phyloP scores from a whole-genome alignment of 2,329 filamentous ascomycete species.

The Sclerotiophoma versabilis region DNA sequence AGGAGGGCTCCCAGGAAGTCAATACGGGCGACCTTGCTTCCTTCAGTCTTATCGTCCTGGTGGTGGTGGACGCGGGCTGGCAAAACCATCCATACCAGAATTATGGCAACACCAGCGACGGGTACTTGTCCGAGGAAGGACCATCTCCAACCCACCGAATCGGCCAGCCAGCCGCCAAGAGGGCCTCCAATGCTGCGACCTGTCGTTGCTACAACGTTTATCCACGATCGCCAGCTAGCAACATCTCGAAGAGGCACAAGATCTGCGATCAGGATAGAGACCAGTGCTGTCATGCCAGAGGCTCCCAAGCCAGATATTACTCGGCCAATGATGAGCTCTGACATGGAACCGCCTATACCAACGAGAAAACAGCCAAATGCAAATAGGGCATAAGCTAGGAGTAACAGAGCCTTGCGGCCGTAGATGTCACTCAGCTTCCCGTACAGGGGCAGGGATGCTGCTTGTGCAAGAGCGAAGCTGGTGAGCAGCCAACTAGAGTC shows the following conservation, averaged over 20 bases:
- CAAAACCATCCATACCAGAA: constrained; percentile 51
- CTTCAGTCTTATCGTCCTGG: not conserved
- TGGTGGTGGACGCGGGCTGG: constrained; percentile 15
- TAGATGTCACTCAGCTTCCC: constrained; percentile 57
- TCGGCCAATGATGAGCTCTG: constrained; percentile 55
- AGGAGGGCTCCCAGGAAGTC: constrained; percentile 65
- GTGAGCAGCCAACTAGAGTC: constrained; percentile 55
- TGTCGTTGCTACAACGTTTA: constrained; percentile 60
- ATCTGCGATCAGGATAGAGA: constrained; percentile 59
- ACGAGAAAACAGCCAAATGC: constrained; percentile 39
- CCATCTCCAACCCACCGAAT: constrained; percentile 72
- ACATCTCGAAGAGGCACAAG: constrained; percentile 59
- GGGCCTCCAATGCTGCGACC: constrained; percentile 61
- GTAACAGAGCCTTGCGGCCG: constrained; percentile 52
- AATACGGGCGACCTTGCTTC: constrained; percentile 56
- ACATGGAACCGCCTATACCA: constrained; percentile 20
- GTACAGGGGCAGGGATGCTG: constrained; percentile 49
- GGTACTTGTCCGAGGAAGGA: constrained; percentile 67
- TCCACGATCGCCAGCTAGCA: constrained; percentile 58
- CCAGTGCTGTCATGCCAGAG: constrained; percentile 64
- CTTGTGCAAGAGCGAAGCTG: constrained; percentile 54
- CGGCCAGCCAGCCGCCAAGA: constrained; percentile 67
- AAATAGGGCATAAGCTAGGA: constrained; percentile 52
- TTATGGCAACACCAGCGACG: constrained; percentile 59
- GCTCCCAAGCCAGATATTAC: constrained; percentile 69